Evolutionary conservation across 345 rosid species (phyloP), one percentile per base, ranked within the genome.

Genomic region (Citrus glauca): DNA sequence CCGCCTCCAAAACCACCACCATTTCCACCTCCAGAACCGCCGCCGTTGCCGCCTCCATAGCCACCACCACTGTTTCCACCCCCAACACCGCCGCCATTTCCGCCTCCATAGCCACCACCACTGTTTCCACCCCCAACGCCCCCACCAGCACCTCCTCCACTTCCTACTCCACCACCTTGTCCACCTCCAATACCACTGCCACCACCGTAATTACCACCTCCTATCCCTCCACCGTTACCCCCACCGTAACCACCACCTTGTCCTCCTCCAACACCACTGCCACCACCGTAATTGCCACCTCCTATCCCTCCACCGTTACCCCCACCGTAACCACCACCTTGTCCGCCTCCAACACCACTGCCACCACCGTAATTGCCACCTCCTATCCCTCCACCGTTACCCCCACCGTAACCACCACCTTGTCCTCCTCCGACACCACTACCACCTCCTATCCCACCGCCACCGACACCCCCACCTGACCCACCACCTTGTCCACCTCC

Each of bases 301-400:
- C 75, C 81, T 0, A 59, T 78, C 5, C 74, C 81, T 42, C 48
- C 48, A 10, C 45, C 11, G 45, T 10, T 37, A 0, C 40, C 40
- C 9, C 40, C 40, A 9, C 45, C 45, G 0, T 0, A 40, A 40
- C 45, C 45, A 9, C 45, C 0, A 40, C 48, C 48, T 9, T 40
- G 13, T 40, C 48, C 48, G 0, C 35, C 37, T 0, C 71, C 80
- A 9, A 28, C 16, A 24, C 74, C 76, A 4, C 73, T 77, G 9
- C 40, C 40, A 37, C 40, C 40, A 1, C 40, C 40, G 40, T 37
- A 37, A 7, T 20, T 27, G 0, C 48, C 76, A 14, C 37, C 22
- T 1, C 76, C 78, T 2, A 30, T 59, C 69, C 87, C 87, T 3
- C 67, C 84, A 0, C 86, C 86, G 1, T 17, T 5, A 2, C 84